Evolutionary conservation across 2,329 filamentous ascomycete species (phyloP).

Genomic region (Fusarium decemcellulare): DNA sequence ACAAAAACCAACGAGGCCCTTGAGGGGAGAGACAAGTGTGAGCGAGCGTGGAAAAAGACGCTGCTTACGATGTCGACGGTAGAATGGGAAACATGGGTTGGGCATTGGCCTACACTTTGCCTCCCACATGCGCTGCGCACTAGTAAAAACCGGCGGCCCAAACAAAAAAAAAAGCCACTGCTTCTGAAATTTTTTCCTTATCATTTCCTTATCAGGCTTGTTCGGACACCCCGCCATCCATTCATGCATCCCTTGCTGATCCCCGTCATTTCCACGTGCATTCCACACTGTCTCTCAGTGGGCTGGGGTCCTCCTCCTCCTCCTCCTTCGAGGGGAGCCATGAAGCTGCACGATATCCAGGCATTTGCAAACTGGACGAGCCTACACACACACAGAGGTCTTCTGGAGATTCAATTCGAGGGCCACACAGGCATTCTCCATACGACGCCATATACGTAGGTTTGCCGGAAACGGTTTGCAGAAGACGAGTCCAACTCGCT

Average conservation of each 20-base stretch:
- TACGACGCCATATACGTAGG: too few relatives aligned
- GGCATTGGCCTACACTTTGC: constrained; percentile 13
- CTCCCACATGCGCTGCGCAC: constrained; percentile 4
- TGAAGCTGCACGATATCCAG: too few relatives aligned
- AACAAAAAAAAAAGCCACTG: constrained; percentile 21
- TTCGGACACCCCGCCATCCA: constrained; percentile 33
- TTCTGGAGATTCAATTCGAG: not conserved
- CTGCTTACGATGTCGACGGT: constrained; percentile 40
- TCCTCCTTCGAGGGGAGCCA: too few relatives aligned
- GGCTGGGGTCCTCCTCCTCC: constrained; percentile 1
- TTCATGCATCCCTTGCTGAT: constrained; percentile 17
- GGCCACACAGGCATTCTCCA: not conserved
- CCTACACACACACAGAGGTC: not conserved
- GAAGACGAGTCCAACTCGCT: constrained; percentile 6
- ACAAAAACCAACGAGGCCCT: constrained; percentile 47
- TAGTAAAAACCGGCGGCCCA: not conserved
- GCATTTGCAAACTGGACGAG: not conserved
- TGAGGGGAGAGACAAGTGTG: constrained; percentile 18
- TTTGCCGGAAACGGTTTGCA: not conserved
- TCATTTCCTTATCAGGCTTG: constrained; percentile 33
- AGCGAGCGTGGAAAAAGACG: constrained; percentile 41
- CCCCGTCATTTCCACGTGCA: constrained; percentile 44
- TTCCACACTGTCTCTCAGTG: constrained; percentile 31
- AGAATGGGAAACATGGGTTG: constrained; percentile 34
- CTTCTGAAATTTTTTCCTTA: constrained; percentile 37